These are phyloP conservation scores for Botrytis pseudocinerea DNA, from an alignment of 2,329 filamentous ascomycete species.

Conservation along the genomic window DNA sequence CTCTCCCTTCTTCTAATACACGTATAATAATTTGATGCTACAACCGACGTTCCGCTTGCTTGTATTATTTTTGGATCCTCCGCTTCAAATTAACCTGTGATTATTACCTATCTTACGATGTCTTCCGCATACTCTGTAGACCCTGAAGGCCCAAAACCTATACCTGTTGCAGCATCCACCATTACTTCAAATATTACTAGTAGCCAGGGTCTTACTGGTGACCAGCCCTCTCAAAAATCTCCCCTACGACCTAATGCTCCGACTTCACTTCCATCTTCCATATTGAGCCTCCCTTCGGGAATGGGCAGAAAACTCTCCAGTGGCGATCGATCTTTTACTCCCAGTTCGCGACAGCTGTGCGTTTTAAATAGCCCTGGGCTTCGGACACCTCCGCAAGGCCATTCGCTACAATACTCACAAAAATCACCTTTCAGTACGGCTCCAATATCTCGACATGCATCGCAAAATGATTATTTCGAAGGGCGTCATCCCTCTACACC, in stretches of 20 bases:
- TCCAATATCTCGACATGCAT: not conserved
- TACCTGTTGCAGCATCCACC: not conserved
- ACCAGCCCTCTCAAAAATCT: not conserved
- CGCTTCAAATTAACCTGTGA: not conserved
- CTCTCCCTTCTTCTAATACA: not conserved
- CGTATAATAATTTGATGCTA: not conserved
- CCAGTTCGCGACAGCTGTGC: constrained; percentile 5
- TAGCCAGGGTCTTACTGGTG: not conserved
- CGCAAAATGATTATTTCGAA: constrained; percentile 2
- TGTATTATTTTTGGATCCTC: not conserved
- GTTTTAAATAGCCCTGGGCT: not conserved
- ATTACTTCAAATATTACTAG: not conserved
- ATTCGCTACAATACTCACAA: not conserved
- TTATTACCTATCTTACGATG: not conserved
- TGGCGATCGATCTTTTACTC: constrained; percentile 7
- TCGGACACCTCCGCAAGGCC: constrained; percentile 6
- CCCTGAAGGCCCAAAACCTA: not conserved
- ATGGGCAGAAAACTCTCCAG: not conserved
- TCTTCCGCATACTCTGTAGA: not conserved
- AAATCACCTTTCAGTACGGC: not conserved
- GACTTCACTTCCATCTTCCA: not conserved
- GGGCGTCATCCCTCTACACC: not conserved
- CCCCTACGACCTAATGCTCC: constrained; percentile 10
- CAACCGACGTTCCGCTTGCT: not conserved
- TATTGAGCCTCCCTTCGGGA: not conserved